Evolutionary conservation across 257 asterid species (phyloP).

Genomic region (Salvia miltiorrhiza): DNA sequence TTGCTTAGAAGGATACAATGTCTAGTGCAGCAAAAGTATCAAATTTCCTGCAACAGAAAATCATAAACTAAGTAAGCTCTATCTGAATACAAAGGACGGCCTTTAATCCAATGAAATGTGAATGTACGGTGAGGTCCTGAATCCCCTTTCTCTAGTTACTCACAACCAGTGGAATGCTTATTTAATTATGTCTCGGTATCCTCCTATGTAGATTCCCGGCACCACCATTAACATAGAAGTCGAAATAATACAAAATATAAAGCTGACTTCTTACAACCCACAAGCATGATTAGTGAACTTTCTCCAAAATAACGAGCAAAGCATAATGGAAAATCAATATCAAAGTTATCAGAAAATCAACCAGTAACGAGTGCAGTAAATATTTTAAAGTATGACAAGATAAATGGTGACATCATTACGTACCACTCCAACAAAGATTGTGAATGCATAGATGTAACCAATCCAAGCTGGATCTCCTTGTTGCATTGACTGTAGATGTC

Average conservation of each 20-base stretch:
- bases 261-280: not conserved
- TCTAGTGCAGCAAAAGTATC: not conserved
- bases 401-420: conserved; percentile 25
- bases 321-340: not conserved
- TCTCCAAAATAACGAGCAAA: conserved; percentile 11
- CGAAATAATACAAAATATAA: not conserved
- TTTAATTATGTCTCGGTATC: not conserved
- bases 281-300: not conserved
- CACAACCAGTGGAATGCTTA: not conserved
- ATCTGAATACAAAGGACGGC: not conserved
- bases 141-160: not conserved
- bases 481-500: conserved; percentile 83
- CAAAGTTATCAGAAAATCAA: conserved; percentile 6
- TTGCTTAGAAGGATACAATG: conserved; percentile 1
- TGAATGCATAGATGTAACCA: conserved; percentile 89
- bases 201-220: not conserved
- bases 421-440: conserved; percentile 96
- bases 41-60: not conserved
- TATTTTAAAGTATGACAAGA: conserved; percentile 5
- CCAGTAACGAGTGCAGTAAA: conserved; percentile 1
- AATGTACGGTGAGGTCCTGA: not conserved
- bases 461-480: conserved; percentile 97
- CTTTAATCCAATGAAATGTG: conserved; percentile 17
- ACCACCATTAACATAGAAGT: conserved; percentile 7
- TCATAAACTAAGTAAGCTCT: not conserved